phyloP scores from a whole-genome alignment of 331 rosid species.

The Quercus lobata region DNA sequence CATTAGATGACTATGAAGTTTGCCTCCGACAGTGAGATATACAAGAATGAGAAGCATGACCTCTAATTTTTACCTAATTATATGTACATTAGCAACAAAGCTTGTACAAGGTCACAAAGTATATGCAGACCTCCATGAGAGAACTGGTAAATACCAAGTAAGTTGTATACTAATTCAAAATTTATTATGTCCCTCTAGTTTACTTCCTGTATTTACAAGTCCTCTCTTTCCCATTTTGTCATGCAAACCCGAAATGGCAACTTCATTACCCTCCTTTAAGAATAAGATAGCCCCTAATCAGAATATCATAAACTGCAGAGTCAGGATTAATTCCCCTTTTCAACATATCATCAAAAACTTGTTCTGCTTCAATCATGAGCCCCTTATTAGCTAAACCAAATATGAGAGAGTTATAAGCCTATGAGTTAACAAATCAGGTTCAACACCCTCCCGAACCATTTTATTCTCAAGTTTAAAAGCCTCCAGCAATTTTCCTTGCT shows the following conservation, averaged over 20 bases:
- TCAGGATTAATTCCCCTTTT: constrained; percentile 33
- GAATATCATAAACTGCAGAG: constrained; percentile 16
- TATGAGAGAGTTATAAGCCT: constrained; percentile 25
- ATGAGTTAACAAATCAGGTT: constrained; percentile 34
- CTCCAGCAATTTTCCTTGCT: too few relatives aligned
- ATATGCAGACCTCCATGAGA: too few relatives aligned
- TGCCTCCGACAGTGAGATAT: too few relatives aligned
- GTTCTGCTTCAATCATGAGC: constrained; percentile 37
- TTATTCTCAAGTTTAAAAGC: too few relatives aligned
- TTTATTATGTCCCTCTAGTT: too few relatives aligned
- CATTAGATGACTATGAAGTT: too few relatives aligned
- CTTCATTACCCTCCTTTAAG: constrained; percentile 17
- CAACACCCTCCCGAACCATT: constrained; percentile 31
- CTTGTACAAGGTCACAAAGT: too few relatives aligned
- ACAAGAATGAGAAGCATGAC: too few relatives aligned
- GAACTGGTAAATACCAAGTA: too few relatives aligned
- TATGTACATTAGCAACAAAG: too few relatives aligned
- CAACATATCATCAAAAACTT: constrained; percentile 36
- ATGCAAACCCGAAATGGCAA: constrained; percentile 21
- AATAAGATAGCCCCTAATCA: constrained; percentile 26
- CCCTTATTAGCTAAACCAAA: constrained; percentile 31
- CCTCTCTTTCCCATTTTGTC: constrained; percentile 35
- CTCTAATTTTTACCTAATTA: too few relatives aligned
- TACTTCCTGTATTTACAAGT: neutral
- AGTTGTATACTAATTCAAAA: too few relatives aligned